Base-by-base conservation (phyloP, 306 rosid species). In the Malus sieversii region DNA sequence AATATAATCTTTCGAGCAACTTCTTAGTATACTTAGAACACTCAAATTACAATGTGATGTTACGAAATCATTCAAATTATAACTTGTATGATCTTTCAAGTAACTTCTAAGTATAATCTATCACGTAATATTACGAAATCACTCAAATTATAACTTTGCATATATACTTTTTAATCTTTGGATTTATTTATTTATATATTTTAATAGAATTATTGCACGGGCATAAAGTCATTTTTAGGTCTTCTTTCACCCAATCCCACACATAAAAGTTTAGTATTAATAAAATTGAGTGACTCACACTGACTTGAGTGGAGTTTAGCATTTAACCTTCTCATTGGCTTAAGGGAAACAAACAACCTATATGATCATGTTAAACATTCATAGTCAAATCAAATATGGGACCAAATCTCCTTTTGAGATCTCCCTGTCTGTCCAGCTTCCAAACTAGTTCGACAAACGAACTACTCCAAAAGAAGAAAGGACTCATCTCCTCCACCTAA, bases 351-450 rank as follows among this genome's bases (percentile, higher is more conserved):
- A 78, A 78, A 35, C 76, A 68, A 23, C 64, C n/a, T 51, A 66
- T 75, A 84, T 72, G 83, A 77, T 85, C 76, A 68, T 16, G 55
- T 66, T 15, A 63, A 70, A 76, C 73, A 74, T 74, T 79, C 71
- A 40, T 25, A 66, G 76, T 86, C 80, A 63, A 66, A 72, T 85
- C 88, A 81, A 82, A 77, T 48, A 15, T 64, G 74, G 81, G 88
- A 83, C 84, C 89, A 86, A 84, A 93, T 93, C 96, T 87, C 96
- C 85, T 93, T 86, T 53, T 11, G 20, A 86, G 96, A 93, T 93
- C 75, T 89, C 88, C 52, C 10, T 88, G 92, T 90, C 96, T 78
- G 23, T 79, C 52, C 55, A 48, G 55, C 16, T 16, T 48, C 55
- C 67, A 44, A 77, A 30, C 27, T 1, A 80, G 73, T 82, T 75